phyloP scores from a whole-genome alignment of 2,329 filamentous ascomycete species.

The Neofusicoccum sp. region DNA sequence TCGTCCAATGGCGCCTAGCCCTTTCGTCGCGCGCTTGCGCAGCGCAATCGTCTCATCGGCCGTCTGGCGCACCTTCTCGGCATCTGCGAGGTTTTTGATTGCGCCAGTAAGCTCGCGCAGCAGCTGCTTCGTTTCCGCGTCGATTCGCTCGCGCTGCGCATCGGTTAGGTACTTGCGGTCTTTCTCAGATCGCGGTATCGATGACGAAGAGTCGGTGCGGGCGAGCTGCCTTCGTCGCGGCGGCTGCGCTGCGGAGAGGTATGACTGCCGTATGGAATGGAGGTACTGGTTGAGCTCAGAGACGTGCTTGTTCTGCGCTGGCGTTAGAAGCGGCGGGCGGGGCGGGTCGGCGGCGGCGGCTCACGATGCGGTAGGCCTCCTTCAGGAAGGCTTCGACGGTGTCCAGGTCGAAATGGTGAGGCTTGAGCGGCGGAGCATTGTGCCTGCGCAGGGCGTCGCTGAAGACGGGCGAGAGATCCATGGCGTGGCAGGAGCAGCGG shows the following conservation, averaged over 20 bases:
- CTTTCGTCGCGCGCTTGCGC: slow-evolving; percentile 63
- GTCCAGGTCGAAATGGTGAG: slow-evolving; percentile 39
- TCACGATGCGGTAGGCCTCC: slow-evolving; percentile 89
- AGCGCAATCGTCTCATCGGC: slow-evolving; percentile 68
- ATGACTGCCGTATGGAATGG: slow-evolving; percentile 78
- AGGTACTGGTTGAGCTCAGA: slow-evolving; percentile 76
- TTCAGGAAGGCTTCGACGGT: slow-evolving; percentile 81
- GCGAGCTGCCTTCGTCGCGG: slow-evolving; percentile 53
- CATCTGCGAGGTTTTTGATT: slow-evolving; percentile 75
- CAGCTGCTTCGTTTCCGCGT: slow-evolving; percentile 80
- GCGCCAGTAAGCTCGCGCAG: slow-evolving; percentile 81
- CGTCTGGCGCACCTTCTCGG: slow-evolving; percentile 77
- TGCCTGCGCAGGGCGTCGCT: slow-evolving; percentile 65
- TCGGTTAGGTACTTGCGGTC: slow-evolving; percentile 66
- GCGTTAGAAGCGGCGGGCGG: slow-evolving; percentile 26
- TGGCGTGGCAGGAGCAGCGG: slow-evolving; percentile 18
- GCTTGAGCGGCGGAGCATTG: slow-evolving; percentile 52
- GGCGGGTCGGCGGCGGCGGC: slow-evolving; percentile 32
- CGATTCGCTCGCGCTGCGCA: slow-evolving; percentile 78
- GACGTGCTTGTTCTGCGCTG: slow-evolving; percentile 75
- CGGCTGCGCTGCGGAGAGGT: slow-evolving; percentile 77
- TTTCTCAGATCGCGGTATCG: slow-evolving; percentile 40
- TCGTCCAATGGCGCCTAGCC: slow-evolving; percentile 66
- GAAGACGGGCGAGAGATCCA: slow-evolving; percentile 67
- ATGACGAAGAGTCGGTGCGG: slow-evolving; percentile 29